Base-by-base conservation (phyloP, 1,284 basidiomycete species). In the Exobasidium cylindrosporum region DNA sequence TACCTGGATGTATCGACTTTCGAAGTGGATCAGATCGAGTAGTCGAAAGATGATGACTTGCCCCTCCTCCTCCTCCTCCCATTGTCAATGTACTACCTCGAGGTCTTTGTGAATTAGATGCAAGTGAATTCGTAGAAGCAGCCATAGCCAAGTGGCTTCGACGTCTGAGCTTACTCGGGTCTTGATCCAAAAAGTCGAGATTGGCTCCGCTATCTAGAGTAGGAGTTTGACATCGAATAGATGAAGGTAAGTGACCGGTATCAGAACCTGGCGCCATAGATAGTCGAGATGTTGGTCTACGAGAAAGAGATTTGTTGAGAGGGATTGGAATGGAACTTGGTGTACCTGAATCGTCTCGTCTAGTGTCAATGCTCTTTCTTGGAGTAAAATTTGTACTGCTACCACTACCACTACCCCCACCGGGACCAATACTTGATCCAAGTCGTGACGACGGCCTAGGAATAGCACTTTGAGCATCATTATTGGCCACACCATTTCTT, bases 401-500 rank as follows among this genome's bases (percentile, higher is more conserved):
- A 11, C 65, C 60, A 31, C 60, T 57, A 17, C 35, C 35, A 44
- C 50, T n/a, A n/a, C 32, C 24, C 2, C 57, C 63, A 21, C 50
- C 54, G 7, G n/a, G 35, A 28, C 63, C 63, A 7, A 40, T 58
- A 47, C 68, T 68, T n/a, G 40, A 55, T 14, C 60, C 57, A 65
- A 78, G 57, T 11, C 76, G 66, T 7, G 73, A 75, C 40, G 71
- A 69, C 1, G 76, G 76, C 1, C 76, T 67, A 23, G 76, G 76
- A 35, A 78, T 72, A 28, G 74, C 70, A 54, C 72, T 74, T 53
- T 72, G 67, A 10, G 26, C 47, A 50, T 28, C 47, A 14, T 28
- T 28, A 28, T 24, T 28, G 13, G 47, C 5, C 21, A 28, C 13
- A 28, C 21, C 47, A 50, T 21, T 50, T 50, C 47, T 21, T 24